These are phyloP conservation scores for Uronychia setigera DNA, from an alignment of 73 alveolate genomes.

Conservation along the genomic window DNA sequence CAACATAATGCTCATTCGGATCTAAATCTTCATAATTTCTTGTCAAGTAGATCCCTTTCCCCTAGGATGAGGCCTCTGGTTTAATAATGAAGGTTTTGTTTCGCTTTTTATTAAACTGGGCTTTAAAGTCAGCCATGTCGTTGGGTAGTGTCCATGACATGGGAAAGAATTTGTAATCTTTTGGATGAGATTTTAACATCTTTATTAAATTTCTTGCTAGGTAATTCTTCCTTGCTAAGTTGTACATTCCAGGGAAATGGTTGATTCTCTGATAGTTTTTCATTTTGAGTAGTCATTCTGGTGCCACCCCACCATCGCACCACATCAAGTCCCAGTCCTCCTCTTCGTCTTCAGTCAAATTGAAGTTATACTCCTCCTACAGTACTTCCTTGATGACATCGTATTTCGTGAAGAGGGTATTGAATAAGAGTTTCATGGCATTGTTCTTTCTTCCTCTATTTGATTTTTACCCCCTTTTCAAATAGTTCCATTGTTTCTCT, in stretches of 20 bases:
- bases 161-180: constrained; percentile 61
- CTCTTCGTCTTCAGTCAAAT: constrained; percentile 36
- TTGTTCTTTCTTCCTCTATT: too few relatives aligned
- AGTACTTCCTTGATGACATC: constrained; percentile 62
- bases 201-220: constrained; percentile 57
- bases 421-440: too few relatives aligned
- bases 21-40: constrained; percentile 15
- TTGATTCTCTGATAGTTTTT: constrained; percentile 60
- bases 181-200: constrained; percentile 42
- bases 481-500: too few relatives aligned
- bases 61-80: constrained; percentile 39
- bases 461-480: too few relatives aligned
- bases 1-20: constrained; percentile 58
- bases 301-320: constrained; percentile 53
- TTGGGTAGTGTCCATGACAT: constrained; percentile 65
- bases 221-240: constrained; percentile 55
- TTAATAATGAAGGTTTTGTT: constrained; percentile 17
- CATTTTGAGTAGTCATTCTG: constrained; percentile 60
- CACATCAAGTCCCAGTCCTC: constrained; percentile 65
- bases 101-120: constrained; percentile 2
- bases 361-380: constrained; percentile 53
- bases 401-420: constrained; percentile 25
- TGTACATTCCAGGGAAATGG: constrained; percentile 68
- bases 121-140: constrained; percentile 49
- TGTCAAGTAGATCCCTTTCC: constrained; percentile 26